Evolutionary conservation across 139 green algal species (phyloP), one percentile per base, ranked within the genome.

Genomic region (Asterochloris sp.): DNA sequence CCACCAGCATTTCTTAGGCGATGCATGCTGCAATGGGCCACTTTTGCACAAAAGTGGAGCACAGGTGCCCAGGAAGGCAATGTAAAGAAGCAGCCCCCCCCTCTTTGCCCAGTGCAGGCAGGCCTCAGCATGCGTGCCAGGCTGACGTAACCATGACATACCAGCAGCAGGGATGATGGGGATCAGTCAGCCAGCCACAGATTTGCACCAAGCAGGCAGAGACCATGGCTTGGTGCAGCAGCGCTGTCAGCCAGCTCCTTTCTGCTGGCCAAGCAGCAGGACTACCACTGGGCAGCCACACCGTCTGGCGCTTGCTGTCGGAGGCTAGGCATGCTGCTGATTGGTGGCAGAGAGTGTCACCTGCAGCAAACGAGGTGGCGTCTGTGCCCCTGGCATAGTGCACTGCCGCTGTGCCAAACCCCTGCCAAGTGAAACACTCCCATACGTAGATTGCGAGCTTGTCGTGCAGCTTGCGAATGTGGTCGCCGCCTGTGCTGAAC

Each of bases 371-470:
- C 10, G 60, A 61, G 38, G 76, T 80, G 60, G 68, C 68, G n/a
- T 80, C 76, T 38, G 47, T 80, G 9, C 76, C 76, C 54, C 76
- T 80, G 8, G 68, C 68, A 14, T 80, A 80, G 24, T 80, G 60
- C 61, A 69, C 21, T 54, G 60, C 68, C 24, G 68, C 76, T 47
- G 67, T 61, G 24, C 76, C 76, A 54, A 80, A 62, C 24, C 76
- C 76, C 47, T 26, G 67, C 76, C 76, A 80, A 14, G 60, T 62
- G 47, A 62, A 62, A 38, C 76, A 80, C 23, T 80, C 76, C 76
- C 76, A 80, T 62, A 80, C 68, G 61, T 80, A 80, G n/a, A 47
- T 62, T n/a, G 76, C 76, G 8, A 80, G 23, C 60, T 80, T 80
- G n/a, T 80, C 76, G 47, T 80, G 76, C 76, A 80, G 76, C 61